Evolutionary conservation across 305 asterid genomes (phyloP), one percentile per base, ranked within the genome.

Genomic region (Solanum aculeatissimum): DNA sequence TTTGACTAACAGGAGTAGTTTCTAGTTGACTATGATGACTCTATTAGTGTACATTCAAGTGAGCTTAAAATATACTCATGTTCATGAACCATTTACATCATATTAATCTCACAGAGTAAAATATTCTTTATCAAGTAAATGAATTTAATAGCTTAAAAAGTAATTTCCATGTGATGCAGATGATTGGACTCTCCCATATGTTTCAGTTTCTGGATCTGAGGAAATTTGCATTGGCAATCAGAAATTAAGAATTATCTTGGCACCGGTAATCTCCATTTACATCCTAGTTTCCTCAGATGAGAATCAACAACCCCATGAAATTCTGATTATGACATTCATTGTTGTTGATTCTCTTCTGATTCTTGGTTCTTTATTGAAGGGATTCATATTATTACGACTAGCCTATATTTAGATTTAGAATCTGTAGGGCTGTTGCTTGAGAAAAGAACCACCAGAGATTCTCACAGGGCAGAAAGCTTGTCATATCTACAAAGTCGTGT

Each of bases 191-290:
- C 92, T 82, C 89, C 92, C 89, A 62, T 89, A 89, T 90, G 85
- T 89, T 72, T 89, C 95, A 69, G 94, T 96, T 86, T 69, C 81
- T 85, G 99, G 97, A 82, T 88, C 91, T 82, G 99, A 95, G 89
- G 99, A 96, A 88, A 90, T 96, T 86, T 90, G 91, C 86, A 92
- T 96, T 81, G 97, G 97, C 88, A 96, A 94, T 86, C 93, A 95
- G 86, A 91, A 80, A 63, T 88, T 94, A 86, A 94, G 92, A 92
- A 87, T 94, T 87, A 87, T 96, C 86, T 84, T 92, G 75, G 98
- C 99, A 88, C 98, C 93, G 18, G 98, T 96, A 91, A 89, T 86
- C 83, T 81, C 81, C 81, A 83, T 72, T 70, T 60, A 43, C 60
- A 27, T 75, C 74, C 38, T 69, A 42, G 82, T 71, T 85, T 65